Percentiles rank a stretch among this genome's conserved stretches.
Evolutionary conservation across 1,284 basidiomycete species (phyloP).

Genomic region (Sporisorium sorghi): DNA sequence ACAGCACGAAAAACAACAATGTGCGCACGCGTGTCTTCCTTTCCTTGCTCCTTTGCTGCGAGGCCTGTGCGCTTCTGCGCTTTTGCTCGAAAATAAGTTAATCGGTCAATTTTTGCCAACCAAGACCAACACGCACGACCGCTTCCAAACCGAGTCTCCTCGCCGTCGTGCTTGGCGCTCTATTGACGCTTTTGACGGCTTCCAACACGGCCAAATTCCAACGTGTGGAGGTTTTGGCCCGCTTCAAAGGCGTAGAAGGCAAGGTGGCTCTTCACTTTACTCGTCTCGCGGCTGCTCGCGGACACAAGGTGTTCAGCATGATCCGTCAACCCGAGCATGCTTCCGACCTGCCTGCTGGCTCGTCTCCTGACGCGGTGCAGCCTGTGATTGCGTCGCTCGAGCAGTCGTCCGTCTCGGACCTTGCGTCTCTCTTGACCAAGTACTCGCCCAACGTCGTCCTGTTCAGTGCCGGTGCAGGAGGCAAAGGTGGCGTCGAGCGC

Average conservation of each 20-base stretch:
- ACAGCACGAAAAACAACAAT: background rate
- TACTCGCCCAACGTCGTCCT: constrained; percentile 74
- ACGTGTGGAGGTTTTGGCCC: background rate
- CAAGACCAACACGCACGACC: too few relatives aligned
- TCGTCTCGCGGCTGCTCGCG: constrained; percentile 38
- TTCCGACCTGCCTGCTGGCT: constrained; percentile 43
- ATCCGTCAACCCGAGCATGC: constrained; percentile 55
- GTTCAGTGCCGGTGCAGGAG: constrained; percentile 79
- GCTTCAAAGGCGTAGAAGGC: constrained; percentile 23
- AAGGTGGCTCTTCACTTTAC: constrained; percentile 59
- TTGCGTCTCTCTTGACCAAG: constrained; percentile 73
- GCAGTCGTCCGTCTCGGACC: constrained; percentile 72
- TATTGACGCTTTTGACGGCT: background rate
- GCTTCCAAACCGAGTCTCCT: too few relatives aligned
- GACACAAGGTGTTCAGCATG: constrained; percentile 54
- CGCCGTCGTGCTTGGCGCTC: too few relatives aligned
- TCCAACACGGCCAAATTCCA: constrained; percentile 6
- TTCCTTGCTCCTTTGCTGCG: background rate
- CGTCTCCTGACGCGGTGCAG: constrained; percentile 68
- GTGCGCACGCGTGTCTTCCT: background rate
- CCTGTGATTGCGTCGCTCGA: constrained; percentile 77
- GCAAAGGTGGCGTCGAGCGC: constrained; percentile 76
- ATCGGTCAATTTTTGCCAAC: too few relatives aligned
- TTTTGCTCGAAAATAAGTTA: too few relatives aligned
- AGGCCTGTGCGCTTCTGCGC: background rate